These are phyloP conservation scores for Ilex asprella DNA, from an alignment of 257 asterid genomes.

Conservation along the genomic window DNA sequence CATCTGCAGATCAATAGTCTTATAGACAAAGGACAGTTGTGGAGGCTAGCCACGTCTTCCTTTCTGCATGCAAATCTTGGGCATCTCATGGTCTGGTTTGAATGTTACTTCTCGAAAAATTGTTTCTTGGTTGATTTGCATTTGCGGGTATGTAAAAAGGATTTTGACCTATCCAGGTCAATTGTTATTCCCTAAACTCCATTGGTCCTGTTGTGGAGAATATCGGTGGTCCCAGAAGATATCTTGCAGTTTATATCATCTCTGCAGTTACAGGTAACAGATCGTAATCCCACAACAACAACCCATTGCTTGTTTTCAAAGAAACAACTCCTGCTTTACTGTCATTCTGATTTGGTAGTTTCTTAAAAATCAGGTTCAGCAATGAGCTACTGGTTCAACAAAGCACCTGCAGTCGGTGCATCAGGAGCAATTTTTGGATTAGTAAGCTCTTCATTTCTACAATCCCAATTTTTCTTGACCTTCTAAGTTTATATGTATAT, in stretches of 20 bases:
- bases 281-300: slow-evolving; percentile 8
- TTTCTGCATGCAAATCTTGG: slow-evolving; percentile 79
- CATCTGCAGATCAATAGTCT: slow-evolving; percentile 69
- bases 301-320: slow-evolving; percentile 13
- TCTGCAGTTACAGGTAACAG: slow-evolving; percentile 78
- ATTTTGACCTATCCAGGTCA: slow-evolving; percentile 52
- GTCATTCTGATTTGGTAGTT: neutral
- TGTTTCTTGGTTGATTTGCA: neutral
- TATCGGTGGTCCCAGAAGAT: slow-evolving; percentile 63
- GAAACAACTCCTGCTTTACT: slow-evolving; percentile 8
- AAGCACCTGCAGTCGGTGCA: slow-evolving; percentile 85
- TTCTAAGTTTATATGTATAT: neutral
- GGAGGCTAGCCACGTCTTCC: slow-evolving; percentile 85
- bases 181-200: slow-evolving; percentile 82
- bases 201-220: slow-evolving; percentile 73
- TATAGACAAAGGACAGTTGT: slow-evolving; percentile 71
- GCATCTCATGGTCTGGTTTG: slow-evolving; percentile 70
- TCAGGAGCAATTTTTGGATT: slow-evolving; percentile 90
- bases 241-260: slow-evolving; percentile 50
- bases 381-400: slow-evolving; percentile 68
- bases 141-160: slow-evolving; percentile 10
- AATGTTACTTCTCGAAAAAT: neutral
- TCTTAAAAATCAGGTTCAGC: slow-evolving; percentile 53
- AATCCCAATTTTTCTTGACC: slow-evolving; percentile 5
- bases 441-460: slow-evolving; percentile 33